phyloP scores from a whole-genome alignment of 805 yeast genomes.

The Brettanomyces anomalus region DNA sequence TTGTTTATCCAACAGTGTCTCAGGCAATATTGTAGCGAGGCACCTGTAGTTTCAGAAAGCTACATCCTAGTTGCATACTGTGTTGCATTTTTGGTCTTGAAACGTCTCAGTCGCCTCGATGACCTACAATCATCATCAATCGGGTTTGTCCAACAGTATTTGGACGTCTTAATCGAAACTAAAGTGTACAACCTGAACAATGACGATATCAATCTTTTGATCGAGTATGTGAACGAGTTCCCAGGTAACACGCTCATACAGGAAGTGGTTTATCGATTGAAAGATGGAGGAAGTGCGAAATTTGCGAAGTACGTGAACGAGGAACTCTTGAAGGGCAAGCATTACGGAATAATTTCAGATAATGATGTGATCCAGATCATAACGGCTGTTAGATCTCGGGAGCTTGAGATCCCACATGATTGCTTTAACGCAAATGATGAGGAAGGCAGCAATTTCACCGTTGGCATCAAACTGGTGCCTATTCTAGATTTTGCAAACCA shows the following conservation, averaged over 20 bases:
- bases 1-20: slow-evolving; percentile 13
- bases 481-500: slow-evolving; percentile 64
- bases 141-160: slow-evolving; percentile 19
- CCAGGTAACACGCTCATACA: slow-evolving; percentile 12
- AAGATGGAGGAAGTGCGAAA: slow-evolving; percentile 10
- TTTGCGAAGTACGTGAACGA: slow-evolving; percentile 10
- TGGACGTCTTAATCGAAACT: slow-evolving; percentile 27
- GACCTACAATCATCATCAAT: neutral
- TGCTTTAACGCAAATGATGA: slow-evolving; percentile 12
- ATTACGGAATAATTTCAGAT: slow-evolving; percentile 3
- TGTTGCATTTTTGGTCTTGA: slow-evolving; percentile 12
- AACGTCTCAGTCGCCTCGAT: slow-evolving; percentile 2
- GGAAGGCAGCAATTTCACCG: slow-evolving; percentile 26
- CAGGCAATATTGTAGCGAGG: slow-evolving; percentile 9
- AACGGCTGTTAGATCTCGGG: slow-evolving; percentile 48
- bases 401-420: slow-evolving; percentile 54
- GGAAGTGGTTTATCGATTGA: slow-evolving; percentile 4
- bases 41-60: slow-evolving; percentile 14
- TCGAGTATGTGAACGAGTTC: slow-evolving; percentile 10
- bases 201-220: slow-evolving; percentile 20
- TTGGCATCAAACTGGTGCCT: slow-evolving; percentile 54
- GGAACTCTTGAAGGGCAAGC: slow-evolving; percentile 10
- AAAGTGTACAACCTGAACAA: slow-evolving; percentile 21
- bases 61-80: slow-evolving; percentile 19
- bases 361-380: slow-evolving; percentile 14